These are phyloP conservation scores for Wickerhamiella brachini DNA, from an alignment of 805 yeast genomes.

Conservation along the genomic window DNA sequence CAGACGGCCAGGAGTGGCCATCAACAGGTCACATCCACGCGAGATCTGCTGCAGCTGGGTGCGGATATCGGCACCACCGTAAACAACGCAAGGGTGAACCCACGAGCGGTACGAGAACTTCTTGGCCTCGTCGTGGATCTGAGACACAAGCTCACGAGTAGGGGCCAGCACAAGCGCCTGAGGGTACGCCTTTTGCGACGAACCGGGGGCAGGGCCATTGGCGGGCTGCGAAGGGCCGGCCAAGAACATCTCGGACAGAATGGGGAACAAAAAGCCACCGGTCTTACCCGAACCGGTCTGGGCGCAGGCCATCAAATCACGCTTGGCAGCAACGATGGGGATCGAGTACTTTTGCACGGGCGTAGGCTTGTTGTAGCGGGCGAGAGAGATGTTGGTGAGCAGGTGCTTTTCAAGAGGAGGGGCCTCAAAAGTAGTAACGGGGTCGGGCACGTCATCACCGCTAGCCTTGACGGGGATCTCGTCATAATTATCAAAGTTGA, in stretches of 20 bases:
- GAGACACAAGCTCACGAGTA: constrained; percentile 97
- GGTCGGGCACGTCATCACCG: constrained; percentile 90
- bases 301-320: constrained; percentile 95
- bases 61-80: constrained; percentile 96
- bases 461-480: constrained; percentile 98
- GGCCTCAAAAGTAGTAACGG: constrained; percentile 70
- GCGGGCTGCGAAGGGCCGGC: constrained; percentile 69
- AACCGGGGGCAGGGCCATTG: constrained; percentile 28
- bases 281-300: constrained; percentile 99
- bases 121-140: constrained; percentile 89
- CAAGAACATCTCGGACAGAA: constrained; percentile 76
- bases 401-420: constrained; percentile 85
- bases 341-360: constrained; percentile 92
- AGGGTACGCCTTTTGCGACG: constrained; percentile 65
- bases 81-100: constrained; percentile 92
- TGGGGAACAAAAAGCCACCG: constrained; percentile 98
- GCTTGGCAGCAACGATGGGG: constrained; percentile 76
- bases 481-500: constrained; percentile 96
- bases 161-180: constrained; percentile 95
- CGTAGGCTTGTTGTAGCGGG: constrained; percentile 91
- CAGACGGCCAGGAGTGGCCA: constrained; percentile 99
- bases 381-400: constrained; percentile 72
- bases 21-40: constrained; percentile 89
- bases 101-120: constrained; percentile 96
- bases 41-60: constrained; percentile 76